Evolutionary conservation across 805 yeast species (phyloP), one percentile per base, ranked within the genome.

Genomic region (Wickerhamomyces queroliae): DNA sequence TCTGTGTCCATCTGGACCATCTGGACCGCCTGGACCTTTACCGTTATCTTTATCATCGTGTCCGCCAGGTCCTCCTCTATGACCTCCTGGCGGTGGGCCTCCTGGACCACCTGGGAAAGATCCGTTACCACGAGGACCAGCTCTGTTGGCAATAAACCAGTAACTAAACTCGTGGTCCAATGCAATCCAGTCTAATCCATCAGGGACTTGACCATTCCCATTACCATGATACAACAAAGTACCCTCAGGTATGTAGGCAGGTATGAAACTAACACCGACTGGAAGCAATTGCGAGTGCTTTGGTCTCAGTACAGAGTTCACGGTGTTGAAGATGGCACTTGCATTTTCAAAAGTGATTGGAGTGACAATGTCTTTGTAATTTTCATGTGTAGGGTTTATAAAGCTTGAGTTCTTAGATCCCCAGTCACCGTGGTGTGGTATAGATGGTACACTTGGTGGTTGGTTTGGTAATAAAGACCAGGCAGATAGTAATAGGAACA

Each of bases 161-260:
- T 70, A 75, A 45, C 81, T 73, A 56, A 78, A 78, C 48, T 79
- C 84, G 45, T 65, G 71, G 51, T 78, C 82, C 70, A 78, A 62
- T 1, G 85, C 86, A 10, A 76, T 58, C 85, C 86, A 79, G 52
- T 80, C 85, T 24, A 67, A 67, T 19, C 63, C 50, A 0, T 53
- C 52, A 2, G 83, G 83, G 9, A 76, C 47, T 4, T 50, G 41
- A 0, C 67, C 65, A n/a, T 51, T 44, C 4, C 44, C 39, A 4
- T 75, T 76, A 0, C 80, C 64, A 54, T 79, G 85, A 41, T 75
- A 80, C 37, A 80, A 49, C 27, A 74, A 48, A 0, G 84, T 77
- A 4, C 81, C 81, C 33, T 72, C 64, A 0, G 84, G 83, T 19
- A 80, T 64, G 39, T 67, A 69, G 1, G 81, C 85, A 0, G 86